These are phyloP conservation scores for Fusarium nanum DNA, from an alignment of 2,329 filamentous ascomycete species.

Conservation along the genomic window DNA sequence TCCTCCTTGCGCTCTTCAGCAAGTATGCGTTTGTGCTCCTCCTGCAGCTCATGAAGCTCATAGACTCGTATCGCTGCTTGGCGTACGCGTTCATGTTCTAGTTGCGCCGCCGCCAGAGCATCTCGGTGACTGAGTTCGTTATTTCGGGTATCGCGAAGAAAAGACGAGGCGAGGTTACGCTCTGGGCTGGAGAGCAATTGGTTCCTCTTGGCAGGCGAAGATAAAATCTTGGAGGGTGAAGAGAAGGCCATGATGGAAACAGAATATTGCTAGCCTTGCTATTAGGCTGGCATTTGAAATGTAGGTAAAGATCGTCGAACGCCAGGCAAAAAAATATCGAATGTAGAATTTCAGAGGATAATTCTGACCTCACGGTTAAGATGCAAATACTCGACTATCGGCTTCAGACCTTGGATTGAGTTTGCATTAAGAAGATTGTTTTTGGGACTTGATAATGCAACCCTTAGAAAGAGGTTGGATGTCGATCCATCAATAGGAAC, in stretches of 20 bases:
- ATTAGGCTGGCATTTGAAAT: conserved; percentile 40
- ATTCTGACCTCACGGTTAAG: not conserved
- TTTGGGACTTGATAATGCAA: conserved; percentile 38
- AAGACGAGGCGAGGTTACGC: conserved; percentile 64
- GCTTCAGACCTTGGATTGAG: conserved; percentile 5
- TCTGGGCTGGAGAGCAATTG: conserved; percentile 57
- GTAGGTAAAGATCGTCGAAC: not conserved
- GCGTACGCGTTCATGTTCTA: conserved; percentile 74
- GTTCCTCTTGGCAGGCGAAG: conserved; percentile 55
- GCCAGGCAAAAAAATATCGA: not conserved
- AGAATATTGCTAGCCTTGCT: conserved; percentile 26
- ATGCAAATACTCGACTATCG: not conserved
- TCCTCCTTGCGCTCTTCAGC: conserved; percentile 60
- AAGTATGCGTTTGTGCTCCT: conserved; percentile 58
- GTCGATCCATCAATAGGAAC: conserved; percentile 33
- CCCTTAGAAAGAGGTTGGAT: conserved; percentile 38
- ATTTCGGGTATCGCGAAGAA: conserved; percentile 72
- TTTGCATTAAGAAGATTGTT: conserved; percentile 28
- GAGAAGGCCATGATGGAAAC: conserved; percentile 56
- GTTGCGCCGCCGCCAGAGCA: conserved; percentile 73
- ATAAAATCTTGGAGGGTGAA: conserved; percentile 52
- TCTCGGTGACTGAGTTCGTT: conserved; percentile 72
- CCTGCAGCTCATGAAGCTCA: conserved; percentile 59
- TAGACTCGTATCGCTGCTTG: conserved; percentile 62
- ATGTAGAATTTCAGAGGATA: not conserved